Conservation (phyloP, 1,284 basidiomycete species). For the Tylopilus sp. region DNA sequence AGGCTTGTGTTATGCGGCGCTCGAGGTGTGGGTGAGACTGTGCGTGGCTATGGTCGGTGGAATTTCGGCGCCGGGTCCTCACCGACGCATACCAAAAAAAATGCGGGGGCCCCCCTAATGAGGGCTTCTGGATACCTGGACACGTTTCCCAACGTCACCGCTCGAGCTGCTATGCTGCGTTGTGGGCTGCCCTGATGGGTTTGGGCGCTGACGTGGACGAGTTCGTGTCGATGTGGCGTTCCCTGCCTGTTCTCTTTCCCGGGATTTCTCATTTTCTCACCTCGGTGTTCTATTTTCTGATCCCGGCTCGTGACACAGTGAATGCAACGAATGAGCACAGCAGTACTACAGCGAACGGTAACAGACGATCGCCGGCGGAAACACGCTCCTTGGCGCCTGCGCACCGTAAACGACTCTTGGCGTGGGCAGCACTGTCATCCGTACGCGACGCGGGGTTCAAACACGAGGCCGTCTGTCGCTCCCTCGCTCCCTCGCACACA, state of each 20-base stretch:
- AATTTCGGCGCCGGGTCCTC: background rate
- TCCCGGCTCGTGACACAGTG: background rate
- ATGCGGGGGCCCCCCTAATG: too few relatives aligned
- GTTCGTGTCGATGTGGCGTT: background rate
- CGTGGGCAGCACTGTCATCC: too few relatives aligned
- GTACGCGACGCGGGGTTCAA: background rate
- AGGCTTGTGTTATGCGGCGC: too few relatives aligned
- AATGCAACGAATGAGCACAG: background rate
- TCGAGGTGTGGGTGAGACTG: background rate
- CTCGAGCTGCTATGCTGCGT: background rate
- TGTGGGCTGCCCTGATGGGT: background rate
- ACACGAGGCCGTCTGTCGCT: background rate
- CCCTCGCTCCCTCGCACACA: background rate
- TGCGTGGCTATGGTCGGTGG: background rate
- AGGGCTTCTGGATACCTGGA: too few relatives aligned
- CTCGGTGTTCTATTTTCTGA: background rate
- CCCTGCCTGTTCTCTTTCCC: background rate
- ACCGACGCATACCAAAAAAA: background rate
- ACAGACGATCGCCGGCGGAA: background rate
- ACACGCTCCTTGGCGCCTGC: background rate
- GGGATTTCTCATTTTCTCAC: background rate
- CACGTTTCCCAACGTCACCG: background rate
- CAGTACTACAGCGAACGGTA: background rate
- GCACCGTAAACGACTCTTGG: too few relatives aligned
- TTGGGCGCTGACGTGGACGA: background rate